Evolutionary conservation across 129 eudicot species (phyloP).

Genomic region (Artemisia annua): DNA sequence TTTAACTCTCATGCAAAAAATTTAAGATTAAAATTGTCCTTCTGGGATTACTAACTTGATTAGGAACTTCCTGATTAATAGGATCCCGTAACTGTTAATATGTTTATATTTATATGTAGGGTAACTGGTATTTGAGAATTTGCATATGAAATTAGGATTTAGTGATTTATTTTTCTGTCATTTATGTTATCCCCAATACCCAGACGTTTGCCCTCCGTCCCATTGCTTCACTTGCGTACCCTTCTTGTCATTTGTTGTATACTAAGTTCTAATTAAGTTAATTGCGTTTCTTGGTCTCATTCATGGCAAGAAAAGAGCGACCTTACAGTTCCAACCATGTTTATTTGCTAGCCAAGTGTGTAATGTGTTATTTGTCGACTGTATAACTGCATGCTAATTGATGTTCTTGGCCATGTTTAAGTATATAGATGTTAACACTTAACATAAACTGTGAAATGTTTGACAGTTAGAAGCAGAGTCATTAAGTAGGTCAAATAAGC

Average conservation of each 20-base stretch:
- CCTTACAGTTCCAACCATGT: not conserved
- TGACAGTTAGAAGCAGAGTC: conserved; percentile 75
- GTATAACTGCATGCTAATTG: conserved; percentile 1
- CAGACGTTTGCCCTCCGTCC: too few relatives aligned
- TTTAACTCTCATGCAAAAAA: too few relatives aligned
- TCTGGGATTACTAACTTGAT: too few relatives aligned
- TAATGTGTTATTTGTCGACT: not conserved
- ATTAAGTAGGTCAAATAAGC: conserved; percentile 63
- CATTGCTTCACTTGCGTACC: too few relatives aligned
- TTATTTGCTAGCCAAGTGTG: conserved; percentile 6
- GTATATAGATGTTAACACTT: conserved; percentile 26
- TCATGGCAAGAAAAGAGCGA: not conserved
- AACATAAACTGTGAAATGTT: conserved; percentile 18
- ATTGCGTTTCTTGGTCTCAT: not conserved
- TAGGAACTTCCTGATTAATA: too few relatives aligned
- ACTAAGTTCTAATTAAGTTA: not conserved
- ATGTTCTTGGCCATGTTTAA: not conserved
- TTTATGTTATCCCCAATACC: not conserved
- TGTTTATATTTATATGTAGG: not conserved
- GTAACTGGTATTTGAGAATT: not conserved
- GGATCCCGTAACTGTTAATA: too few relatives aligned
- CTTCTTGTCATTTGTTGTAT: not conserved
- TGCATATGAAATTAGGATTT: conserved; percentile 3
- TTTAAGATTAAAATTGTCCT: too few relatives aligned
- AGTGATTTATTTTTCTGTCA: not conserved